These are phyloP conservation scores for Fraxinus pennsylvanica DNA, from an alignment of 257 asterid species.

Conservation along the genomic window DNA sequence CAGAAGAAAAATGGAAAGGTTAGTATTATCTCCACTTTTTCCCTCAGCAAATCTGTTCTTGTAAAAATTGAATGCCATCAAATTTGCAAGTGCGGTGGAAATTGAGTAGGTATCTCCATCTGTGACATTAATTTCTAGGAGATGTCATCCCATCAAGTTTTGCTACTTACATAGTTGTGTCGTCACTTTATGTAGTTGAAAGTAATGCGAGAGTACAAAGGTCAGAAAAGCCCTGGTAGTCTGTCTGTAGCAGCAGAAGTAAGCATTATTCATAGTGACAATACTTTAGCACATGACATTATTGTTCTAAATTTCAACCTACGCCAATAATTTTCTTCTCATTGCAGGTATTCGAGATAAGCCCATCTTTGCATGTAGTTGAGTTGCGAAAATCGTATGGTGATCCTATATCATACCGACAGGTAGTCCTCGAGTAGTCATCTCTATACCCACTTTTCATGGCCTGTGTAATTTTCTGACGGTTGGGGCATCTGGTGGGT, in stretches of 20 bases:
- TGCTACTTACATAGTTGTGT: not conserved
- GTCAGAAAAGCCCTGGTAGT: conserved; percentile 50
- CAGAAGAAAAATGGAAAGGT: conserved; percentile 93
- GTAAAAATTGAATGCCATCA: not conserved
- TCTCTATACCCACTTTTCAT: not conserved
- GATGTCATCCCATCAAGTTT: not conserved
- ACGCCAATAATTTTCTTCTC: conserved; percentile 5
- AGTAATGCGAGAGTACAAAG: conserved; percentile 57
- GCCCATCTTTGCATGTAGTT: conserved; percentile 76
- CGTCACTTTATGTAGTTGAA: conserved; percentile 45
- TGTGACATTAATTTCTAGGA: not conserved
- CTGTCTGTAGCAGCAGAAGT: conserved; percentile 84
- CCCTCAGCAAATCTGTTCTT: not conserved
- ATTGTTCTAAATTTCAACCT: not conserved
- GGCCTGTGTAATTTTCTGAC: conserved; percentile 5
- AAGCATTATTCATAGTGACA: conserved; percentile 28
- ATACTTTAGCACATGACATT: not conserved
- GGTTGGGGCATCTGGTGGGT: not conserved
- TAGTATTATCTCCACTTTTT: conserved; percentile 18
- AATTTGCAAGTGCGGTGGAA: not conserved
- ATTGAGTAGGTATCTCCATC: not conserved
- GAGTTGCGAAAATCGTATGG: conserved; percentile 84
- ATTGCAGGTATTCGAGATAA: conserved; percentile 80
- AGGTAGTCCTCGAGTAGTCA: conserved; percentile 39
- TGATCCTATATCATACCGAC: conserved; percentile 67